A percentile compares a stretch with the other conserved stretches of the same genome.
phyloP scores from a whole-genome alignment of 2,329 filamentous ascomycete species.

The Westerdykella ornata region DNA sequence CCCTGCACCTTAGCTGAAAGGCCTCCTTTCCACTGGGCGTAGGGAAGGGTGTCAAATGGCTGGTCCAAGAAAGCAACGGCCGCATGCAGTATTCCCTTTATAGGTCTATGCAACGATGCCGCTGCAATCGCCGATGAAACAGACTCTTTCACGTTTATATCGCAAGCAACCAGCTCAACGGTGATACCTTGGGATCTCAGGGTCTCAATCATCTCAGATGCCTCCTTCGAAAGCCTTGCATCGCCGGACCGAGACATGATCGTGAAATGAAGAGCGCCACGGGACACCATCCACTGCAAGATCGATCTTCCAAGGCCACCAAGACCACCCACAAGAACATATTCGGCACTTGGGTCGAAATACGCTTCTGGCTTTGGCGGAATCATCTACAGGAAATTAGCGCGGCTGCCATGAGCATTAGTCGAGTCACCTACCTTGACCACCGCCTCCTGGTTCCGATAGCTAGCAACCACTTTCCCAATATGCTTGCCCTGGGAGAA shows the following conservation, averaged over 20 bases:
- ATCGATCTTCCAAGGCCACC: constrained; percentile 17
- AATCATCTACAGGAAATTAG: constrained; percentile 2
- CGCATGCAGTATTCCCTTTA: constrained; percentile 13
- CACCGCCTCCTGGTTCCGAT: constrained; percentile 1
- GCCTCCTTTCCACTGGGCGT: constrained; percentile 1
- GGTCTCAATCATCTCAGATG: neutral
- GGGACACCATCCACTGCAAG: constrained; percentile 12
- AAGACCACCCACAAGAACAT: constrained; percentile 16
- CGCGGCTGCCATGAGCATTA: neutral
- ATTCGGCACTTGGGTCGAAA: constrained; percentile 11
- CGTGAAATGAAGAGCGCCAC: constrained; percentile 13
- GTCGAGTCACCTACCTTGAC: constrained; percentile 1
- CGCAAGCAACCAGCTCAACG: constrained; percentile 3
- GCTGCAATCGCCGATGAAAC: constrained; percentile 3
- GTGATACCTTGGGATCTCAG: neutral
- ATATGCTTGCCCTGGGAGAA: constrained; percentile 35
- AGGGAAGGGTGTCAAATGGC: constrained; percentile 3
- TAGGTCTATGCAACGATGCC: constrained; percentile 1
- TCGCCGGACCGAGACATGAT: constrained; percentile 8
- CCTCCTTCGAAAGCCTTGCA: neutral
- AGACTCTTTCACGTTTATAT: constrained; percentile 5
- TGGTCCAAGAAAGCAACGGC: constrained; percentile 6
- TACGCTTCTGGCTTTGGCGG: neutral
- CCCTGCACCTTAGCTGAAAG: constrained; percentile 22
- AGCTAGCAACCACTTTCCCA: constrained; percentile 37